Base-by-base conservation (phyloP, 352 stramenopile genomes). In the Pythium folliculosum region DNA sequence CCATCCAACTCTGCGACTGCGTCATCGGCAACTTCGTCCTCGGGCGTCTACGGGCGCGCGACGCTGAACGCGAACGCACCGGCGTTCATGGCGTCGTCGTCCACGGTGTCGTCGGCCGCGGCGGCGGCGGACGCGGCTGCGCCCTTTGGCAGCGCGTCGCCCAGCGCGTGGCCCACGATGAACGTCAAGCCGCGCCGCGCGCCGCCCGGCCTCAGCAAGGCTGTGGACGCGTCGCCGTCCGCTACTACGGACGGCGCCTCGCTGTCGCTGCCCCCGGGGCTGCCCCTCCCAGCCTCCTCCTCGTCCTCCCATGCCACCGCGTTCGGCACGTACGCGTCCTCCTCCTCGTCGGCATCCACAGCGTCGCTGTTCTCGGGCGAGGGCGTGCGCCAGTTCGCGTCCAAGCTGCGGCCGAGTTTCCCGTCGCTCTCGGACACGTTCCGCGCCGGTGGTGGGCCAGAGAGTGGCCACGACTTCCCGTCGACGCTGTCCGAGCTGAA, bases 401-500 rank as follows among this genome's bases (percentile, higher is more conserved):
- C 65, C 23, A 63, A 56, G 10, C 63, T 70, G 5, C 55, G 44
- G 22, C 63, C 63, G 1, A 62, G 22, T 27, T 63, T 60, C n/a
- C 27, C 55, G 25, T 70, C 56, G 25, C 38, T 70, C 8, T 61
- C 56, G 9, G 63, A 65, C 12, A 60, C 56, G 12, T 68, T 66
- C 21, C 52, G 57, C 6, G 63, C 58, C 22, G 50, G 17, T 7
- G 2, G 58, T 22, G n/a, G 40, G 0, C 12, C 52, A 2, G 1
- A n/a, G 45, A 27, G 35, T 5, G 45, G 40, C 1, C 44, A 62
- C 60, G 5, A 77, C 76, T 63, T 80, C 70, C 89, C 89, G 50
- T 72, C 68, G 3, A 75, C 82, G 23, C 65, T 92, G 19, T 79
- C 82, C 0, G 82, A 91, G 63, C 65, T 92, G 16, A 95, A 93